Evolutionary conservation across 2,329 filamentous ascomycete species (phyloP), one percentile per base, ranked within the genome.

Genomic region (Dendryphion nanum): DNA sequence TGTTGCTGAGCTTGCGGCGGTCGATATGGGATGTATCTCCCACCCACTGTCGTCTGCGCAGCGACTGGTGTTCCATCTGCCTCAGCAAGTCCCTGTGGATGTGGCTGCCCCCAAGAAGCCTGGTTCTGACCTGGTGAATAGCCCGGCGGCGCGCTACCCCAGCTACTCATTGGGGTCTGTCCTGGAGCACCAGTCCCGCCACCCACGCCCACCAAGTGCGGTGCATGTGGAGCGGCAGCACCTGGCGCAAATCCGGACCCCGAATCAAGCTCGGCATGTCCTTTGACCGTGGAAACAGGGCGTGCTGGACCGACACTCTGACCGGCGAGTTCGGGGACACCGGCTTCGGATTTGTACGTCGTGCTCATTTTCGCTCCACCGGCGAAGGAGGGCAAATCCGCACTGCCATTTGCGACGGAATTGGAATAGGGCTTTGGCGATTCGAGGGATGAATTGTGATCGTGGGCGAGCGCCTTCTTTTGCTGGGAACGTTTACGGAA

Each of bases 131-230:
- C 53, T 2, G 59, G 56, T 18, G 55, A 59, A 38, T 64, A 63
- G 3, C 53, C 51, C 5, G 57, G 57, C 24, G 57, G 60, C 30
- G 52, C 48, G 21, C 47, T 58, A 3, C 48, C 52, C 59, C 59
- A 64, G 17, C 38, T 46, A 15, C 30, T 34, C 23, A 34, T 29
- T 29, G 37, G 37, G 15, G 37, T 41, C 15, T 18, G 8, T 6
- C 10, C 2, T 12, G 18, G 10, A 12, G 16, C 26, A 13, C 12
- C 20, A 13, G 14, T 4, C 18, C 23, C 47, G 15, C 59, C 61
- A 6, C 61, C 59, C 2, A 63, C 43, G 6, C 55, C 59, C 19
- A 63, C 59, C 1, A 51, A 48, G 31, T 63, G 48, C 18, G 61
- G 60, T 6, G 46, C 51, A 19, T 52, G 54, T 2, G 59, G 51